Percentiles rank a stretch among this genome's conserved stretches.
Evolutionary conservation across 75 land plant genomes (phyloP).

Genomic region (Cryptomeria japonica): DNA sequence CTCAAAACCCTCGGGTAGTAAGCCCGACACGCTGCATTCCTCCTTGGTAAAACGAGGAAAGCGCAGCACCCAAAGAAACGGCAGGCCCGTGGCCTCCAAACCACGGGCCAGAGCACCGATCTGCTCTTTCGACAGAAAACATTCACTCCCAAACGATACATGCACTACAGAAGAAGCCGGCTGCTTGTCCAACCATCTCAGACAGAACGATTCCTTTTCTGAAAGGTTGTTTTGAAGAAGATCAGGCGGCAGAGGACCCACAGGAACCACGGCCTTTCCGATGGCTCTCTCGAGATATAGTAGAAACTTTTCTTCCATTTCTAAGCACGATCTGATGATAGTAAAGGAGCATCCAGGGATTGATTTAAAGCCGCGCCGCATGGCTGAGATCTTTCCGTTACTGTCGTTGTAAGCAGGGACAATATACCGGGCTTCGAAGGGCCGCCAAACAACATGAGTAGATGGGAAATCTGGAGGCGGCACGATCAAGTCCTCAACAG

Average conservation of each 20-base stretch:
- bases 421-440: neutral
- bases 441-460: no score
- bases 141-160: slow-evolving; percentile 36
- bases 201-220: neutral
- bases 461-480: no score
- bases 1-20: neutral
- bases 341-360: neutral
- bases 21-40: neutral
- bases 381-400: neutral
- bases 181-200: slow-evolving; percentile 24
- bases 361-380: neutral
- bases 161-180: slow-evolving; percentile 13
- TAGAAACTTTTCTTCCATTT: neutral
- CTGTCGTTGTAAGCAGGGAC: neutral
- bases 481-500: no score
- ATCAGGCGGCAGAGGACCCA: neutral
- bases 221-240: neutral
- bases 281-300: neutral
- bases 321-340: neutral
- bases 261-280: neutral
- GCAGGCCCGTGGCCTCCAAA: slow-evolving; percentile 18
- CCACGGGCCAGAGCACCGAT: slow-evolving; percentile 11
- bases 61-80: slow-evolving; percentile 28
- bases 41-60: neutral
- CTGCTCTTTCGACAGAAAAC: slow-evolving; percentile 5